Conservation (phyloP, 2,329 filamentous ascomycete genomes). For the Cladosporium sp. region DNA sequence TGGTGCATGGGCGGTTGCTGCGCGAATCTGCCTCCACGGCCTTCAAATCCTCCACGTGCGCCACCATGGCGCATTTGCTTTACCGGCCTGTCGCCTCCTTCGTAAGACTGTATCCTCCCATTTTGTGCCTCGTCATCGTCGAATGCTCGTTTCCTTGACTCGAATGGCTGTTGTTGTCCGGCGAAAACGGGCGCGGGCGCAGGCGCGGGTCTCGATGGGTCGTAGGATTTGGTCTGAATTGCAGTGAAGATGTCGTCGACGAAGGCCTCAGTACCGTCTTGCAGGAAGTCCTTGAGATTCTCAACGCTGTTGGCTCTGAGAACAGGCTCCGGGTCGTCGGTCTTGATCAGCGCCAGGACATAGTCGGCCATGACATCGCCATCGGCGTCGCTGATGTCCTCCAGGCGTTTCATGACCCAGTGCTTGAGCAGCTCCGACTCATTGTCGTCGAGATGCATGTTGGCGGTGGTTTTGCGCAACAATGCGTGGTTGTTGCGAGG, state of each 20-base stretch:
- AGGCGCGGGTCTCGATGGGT: constrained; percentile 25
- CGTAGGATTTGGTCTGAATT: constrained; percentile 52
- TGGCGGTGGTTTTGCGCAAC: constrained; percentile 2
- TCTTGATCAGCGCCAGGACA: constrained; percentile 70
- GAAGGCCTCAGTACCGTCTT: constrained; percentile 60
- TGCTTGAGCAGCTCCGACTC: constrained; percentile 60
- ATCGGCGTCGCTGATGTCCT: constrained; percentile 73
- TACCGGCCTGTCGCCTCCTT: constrained; percentile 42
- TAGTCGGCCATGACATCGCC: constrained; percentile 80
- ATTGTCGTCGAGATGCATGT: constrained; percentile 53
- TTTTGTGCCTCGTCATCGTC: constrained; percentile 50
- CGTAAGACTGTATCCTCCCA: constrained; percentile 14
- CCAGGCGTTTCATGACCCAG: constrained; percentile 74
- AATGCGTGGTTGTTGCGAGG: not conserved
- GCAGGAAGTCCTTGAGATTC: constrained; percentile 72
- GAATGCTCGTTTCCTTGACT: constrained; percentile 53
- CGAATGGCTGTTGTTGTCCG: constrained; percentile 18
- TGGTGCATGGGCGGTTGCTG: constrained; percentile 14
- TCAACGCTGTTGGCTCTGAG: constrained; percentile 65
- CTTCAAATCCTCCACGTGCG: constrained; percentile 31
- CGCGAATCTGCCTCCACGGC: constrained; percentile 28
- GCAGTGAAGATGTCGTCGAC: constrained; percentile 67
- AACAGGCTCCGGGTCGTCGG: constrained; percentile 61
- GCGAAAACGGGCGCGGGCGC: constrained; percentile 18
- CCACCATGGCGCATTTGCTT: constrained; percentile 60